These are phyloP conservation scores for Hyaloscypha bicolor DNA, from an alignment of 495 filamentous ascomycete species.

Conservation along the genomic window DNA sequence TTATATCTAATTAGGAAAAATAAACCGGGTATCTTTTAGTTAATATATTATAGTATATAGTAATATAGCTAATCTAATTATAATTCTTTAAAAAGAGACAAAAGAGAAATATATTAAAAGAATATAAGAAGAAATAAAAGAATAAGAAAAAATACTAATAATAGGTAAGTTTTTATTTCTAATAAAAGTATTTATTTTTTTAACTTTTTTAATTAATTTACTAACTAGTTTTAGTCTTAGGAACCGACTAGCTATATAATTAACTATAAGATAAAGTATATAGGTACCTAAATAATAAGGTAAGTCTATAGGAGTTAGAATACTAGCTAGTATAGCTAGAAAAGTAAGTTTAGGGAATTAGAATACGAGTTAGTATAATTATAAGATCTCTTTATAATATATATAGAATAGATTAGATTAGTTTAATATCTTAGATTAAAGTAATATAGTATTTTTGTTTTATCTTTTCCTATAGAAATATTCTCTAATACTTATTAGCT, in stretches of 20 bases:
- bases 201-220: slow-evolving; percentile 15
- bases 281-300: slow-evolving; percentile 24
- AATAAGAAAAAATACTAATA: slow-evolving; percentile 17
- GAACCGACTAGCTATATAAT: slow-evolving; percentile 22
- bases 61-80: too few species aligned
- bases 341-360: too few species aligned
- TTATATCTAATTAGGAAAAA: slow-evolving; percentile 10
- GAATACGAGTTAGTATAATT: slow-evolving; percentile 17
- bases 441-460: slow-evolving; percentile 22
- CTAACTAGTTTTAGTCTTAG: slow-evolving; percentile 27
- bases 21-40: slow-evolving; percentile 12
- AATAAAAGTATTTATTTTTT: slow-evolving; percentile 22
- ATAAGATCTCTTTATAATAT: slow-evolving; percentile 13
- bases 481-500: slow-evolving; percentile 13
- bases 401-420: slow-evolving; percentile 19
- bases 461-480: slow-evolving; percentile 16
- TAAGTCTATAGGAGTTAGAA: slow-evolving; percentile 25
- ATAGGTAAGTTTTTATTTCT: slow-evolving; percentile 21
- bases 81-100: too few species aligned
- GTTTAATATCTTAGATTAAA: slow-evolving; percentile 24
- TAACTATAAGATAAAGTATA: slow-evolving; percentile 21
- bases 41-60: slow-evolving; percentile 19
- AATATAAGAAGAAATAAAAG: too few species aligned
- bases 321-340: too few species aligned
- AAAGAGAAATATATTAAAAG: too few species aligned